phyloP scores from a whole-genome alignment of 495 filamentous ascomycete species.

The Bacidia rubella region DNA sequence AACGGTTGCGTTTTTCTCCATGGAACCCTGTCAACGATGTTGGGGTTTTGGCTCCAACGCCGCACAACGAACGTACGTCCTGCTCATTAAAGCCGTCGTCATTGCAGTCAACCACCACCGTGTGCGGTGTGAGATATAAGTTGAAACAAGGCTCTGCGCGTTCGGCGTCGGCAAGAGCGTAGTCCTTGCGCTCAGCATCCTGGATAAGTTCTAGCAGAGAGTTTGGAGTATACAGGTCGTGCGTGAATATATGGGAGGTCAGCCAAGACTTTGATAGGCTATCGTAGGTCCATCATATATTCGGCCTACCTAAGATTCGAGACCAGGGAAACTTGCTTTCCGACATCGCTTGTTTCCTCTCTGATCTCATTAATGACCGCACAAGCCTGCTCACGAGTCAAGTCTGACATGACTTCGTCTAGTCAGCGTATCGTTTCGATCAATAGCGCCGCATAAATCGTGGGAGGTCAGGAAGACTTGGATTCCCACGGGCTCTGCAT shows the following conservation, averaged over 20 bases:
- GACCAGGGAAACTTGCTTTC: background rate
- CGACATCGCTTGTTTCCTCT: background rate
- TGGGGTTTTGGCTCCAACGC: conserved; percentile 16
- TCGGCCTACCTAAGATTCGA: background rate
- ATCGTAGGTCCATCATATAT: background rate
- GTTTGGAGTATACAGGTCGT: conserved; percentile 26
- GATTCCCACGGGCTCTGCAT: too few species aligned
- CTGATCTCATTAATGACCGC: background rate
- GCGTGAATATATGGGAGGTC: conserved; percentile 13
- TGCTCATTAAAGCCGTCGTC: conserved; percentile 30
- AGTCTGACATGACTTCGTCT: background rate
- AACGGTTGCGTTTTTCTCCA: conserved; percentile 39
- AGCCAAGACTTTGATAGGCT: background rate
- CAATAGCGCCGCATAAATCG: too few species aligned
- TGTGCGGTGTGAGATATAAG: conserved; percentile 22
- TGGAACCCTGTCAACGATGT: conserved; percentile 26
- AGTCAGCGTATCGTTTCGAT: too few species aligned
- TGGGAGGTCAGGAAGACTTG: too few species aligned
- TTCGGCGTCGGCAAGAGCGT: conserved; percentile 1
- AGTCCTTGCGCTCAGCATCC: conserved; percentile 31
- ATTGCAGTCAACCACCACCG: conserved; percentile 31
- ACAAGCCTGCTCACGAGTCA: background rate
- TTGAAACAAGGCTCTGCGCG: conserved; percentile 20
- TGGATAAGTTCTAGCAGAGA: conserved; percentile 33
- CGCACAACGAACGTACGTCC: conserved; percentile 28